Percentiles rank a stretch among this genome's conserved stretches.
These are phyloP conservation scores for Solanum chacoense DNA, from an alignment of 305 asterid species.

Conservation along the genomic window DNA sequence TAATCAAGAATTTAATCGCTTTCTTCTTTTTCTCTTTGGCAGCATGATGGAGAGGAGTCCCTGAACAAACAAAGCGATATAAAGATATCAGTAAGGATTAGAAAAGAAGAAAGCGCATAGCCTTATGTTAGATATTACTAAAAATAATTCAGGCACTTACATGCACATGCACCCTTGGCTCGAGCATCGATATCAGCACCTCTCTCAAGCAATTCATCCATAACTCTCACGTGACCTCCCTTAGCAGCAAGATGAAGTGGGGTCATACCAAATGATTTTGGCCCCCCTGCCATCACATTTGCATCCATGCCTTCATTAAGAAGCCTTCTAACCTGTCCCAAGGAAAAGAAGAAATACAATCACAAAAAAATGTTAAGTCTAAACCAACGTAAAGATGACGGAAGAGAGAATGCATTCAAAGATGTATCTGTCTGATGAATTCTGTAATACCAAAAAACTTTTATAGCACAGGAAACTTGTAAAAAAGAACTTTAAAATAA, in stretches of 20 bases:
- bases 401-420: background rate
- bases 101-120: background rate
- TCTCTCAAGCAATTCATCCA: conserved; percentile 75
- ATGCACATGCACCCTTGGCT: conserved; percentile 92
- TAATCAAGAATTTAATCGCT: conserved; percentile 69
- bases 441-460: background rate
- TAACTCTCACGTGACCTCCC: conserved; percentile 81
- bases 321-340: conserved; percentile 65
- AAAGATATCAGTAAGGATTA: background rate
- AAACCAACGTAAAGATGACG: background rate
- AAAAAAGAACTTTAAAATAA: background rate
- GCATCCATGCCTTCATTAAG: conserved; percentile 79
- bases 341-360: background rate
- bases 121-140: background rate
- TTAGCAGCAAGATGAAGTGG: conserved; percentile 98
- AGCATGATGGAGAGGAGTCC: conserved; percentile 97
- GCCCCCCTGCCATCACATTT: conserved; percentile 87
- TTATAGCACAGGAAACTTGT: background rate
- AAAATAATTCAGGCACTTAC: conserved; percentile 27
- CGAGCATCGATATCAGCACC: conserved; percentile 97
- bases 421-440: background rate
- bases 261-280: conserved; percentile 78
- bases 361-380: background rate
- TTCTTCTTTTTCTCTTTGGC: conserved; percentile 80
- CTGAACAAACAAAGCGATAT: conserved; percentile 18